phyloP scores from a whole-genome alignment of 139 green algal genomes.

The Chlamydomonas sp. region DNA sequence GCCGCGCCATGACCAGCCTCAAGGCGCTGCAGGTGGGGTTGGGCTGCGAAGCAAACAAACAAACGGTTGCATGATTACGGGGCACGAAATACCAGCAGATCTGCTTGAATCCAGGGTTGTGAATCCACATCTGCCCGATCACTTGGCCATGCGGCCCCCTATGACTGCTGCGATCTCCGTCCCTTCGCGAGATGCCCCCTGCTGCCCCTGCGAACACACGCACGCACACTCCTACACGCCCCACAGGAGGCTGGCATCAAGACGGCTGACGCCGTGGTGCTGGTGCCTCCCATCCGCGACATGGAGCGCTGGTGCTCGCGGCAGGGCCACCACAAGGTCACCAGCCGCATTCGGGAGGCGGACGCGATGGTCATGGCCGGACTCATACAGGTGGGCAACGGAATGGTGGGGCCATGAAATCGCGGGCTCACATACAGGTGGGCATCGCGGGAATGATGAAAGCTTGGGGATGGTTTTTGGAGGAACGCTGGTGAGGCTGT shows the following conservation, averaged over 20 bases:
- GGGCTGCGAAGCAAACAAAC: too few relatives aligned
- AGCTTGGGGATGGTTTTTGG: not conserved
- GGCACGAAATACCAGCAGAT: too few relatives aligned
- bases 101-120: not conserved
- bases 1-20: slow-evolving; percentile 29
- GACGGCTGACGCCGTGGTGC: slow-evolving; percentile 57
- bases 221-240: not conserved
- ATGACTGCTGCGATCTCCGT: too few relatives aligned
- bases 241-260: slow-evolving; percentile 62
- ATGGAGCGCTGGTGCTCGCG: not conserved
- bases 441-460: slow-evolving; percentile 53
- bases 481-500: not conserved
- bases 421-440: not conserved
- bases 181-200: too few relatives aligned
- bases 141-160: too few relatives aligned
- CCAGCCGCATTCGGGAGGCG: slow-evolving; percentile 8
- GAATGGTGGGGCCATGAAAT: too few relatives aligned
- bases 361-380: slow-evolving; percentile 43
- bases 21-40: slow-evolving; percentile 40
- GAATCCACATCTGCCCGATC: too few relatives aligned
- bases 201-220: not conserved
- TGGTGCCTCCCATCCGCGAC: slow-evolving; percentile 28
- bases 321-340: not conserved
- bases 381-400: slow-evolving; percentile 44
- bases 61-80: too few relatives aligned